These are phyloP conservation scores for Diaporthe sp. DNA, from an alignment of 2,329 filamentous ascomycete genomes.

Conservation along the genomic window DNA sequence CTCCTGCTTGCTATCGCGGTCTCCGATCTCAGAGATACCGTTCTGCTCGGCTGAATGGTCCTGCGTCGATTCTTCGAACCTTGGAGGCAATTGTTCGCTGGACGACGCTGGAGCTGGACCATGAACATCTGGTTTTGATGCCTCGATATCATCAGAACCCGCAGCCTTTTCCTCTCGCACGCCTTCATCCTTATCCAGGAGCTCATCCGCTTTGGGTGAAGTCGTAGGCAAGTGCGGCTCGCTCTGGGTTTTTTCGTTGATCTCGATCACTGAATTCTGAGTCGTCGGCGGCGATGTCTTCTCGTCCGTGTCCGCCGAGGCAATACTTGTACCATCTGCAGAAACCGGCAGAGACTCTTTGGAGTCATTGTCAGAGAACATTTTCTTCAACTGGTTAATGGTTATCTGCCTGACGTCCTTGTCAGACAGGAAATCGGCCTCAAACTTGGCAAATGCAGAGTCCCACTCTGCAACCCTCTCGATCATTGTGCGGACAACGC, in stretches of 20 bases:
- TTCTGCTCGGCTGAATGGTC: slow-evolving; percentile 12
- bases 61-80: slow-evolving; percentile 13
- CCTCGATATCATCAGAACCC: slow-evolving; percentile 11
- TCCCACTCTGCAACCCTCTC: slow-evolving; percentile 97
- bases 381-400: slow-evolving; percentile 91
- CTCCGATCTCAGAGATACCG: not conserved
- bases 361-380: slow-evolving; percentile 92
- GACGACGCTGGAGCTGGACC: not conserved
- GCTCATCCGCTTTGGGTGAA: slow-evolving; percentile 41
- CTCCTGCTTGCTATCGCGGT: slow-evolving; percentile 4
- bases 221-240: slow-evolving; percentile 36
- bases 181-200: slow-evolving; percentile 33
- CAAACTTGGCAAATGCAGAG: slow-evolving; percentile 88
- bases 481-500: slow-evolving; percentile 88
- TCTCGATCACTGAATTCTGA: slow-evolving; percentile 43
- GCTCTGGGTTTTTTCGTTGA: slow-evolving; percentile 35
- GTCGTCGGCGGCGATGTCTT: slow-evolving; percentile 58
- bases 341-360: slow-evolving; percentile 79
- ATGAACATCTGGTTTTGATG: not conserved
- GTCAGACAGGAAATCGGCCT: slow-evolving; percentile 93
- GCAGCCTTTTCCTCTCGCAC: slow-evolving; percentile 6
- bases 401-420: slow-evolving; percentile 95
- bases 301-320: slow-evolving; percentile 58
- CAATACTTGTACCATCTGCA: slow-evolving; percentile 47
- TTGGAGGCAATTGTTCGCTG: not conserved